Conservation (phyloP, 1,139 yeast species). For the Nakaseomyces nivariensis region DNA sequence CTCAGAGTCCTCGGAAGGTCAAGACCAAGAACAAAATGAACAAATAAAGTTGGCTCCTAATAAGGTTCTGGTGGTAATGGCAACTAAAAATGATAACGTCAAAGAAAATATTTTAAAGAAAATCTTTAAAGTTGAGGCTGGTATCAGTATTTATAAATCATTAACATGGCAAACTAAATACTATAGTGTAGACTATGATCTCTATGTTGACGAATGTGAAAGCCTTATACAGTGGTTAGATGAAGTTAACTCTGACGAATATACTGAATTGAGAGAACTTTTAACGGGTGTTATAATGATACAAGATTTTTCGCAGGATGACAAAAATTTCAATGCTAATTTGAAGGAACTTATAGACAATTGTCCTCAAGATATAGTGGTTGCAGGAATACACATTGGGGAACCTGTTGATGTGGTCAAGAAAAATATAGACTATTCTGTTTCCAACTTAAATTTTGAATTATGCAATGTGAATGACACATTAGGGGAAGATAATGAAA, state of each 20-base stretch:
- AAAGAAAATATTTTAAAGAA: neutral
- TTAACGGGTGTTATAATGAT: slow-evolving; percentile 25
- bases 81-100: neutral
- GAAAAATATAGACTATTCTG: neutral
- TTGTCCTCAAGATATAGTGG: neutral
- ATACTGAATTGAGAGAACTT: slow-evolving; percentile 21
- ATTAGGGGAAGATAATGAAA: slow-evolving; percentile 19
- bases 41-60: neutral
- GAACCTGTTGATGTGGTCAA: neutral
- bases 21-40: neutral
- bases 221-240: slow-evolving; percentile 20
- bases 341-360: slow-evolving; percentile 10
- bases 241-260: slow-evolving; percentile 20
- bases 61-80: neutral
- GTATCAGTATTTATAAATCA: slow-evolving; percentile 6
- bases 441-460: neutral
- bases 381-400: slow-evolving; percentile 1
- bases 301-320: slow-evolving; percentile 6
- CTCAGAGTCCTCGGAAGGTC: neutral
- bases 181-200: slow-evolving; percentile 20
- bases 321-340: slow-evolving; percentile 8
- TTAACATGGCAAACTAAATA: slow-evolving; percentile 27
- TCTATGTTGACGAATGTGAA: slow-evolving; percentile 27
- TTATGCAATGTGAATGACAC: neutral
- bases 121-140: neutral